These are phyloP conservation scores for Pestalotiopsis sp. DNA, from an alignment of 2,329 filamentous ascomycete genomes.

Conservation along the genomic window DNA sequence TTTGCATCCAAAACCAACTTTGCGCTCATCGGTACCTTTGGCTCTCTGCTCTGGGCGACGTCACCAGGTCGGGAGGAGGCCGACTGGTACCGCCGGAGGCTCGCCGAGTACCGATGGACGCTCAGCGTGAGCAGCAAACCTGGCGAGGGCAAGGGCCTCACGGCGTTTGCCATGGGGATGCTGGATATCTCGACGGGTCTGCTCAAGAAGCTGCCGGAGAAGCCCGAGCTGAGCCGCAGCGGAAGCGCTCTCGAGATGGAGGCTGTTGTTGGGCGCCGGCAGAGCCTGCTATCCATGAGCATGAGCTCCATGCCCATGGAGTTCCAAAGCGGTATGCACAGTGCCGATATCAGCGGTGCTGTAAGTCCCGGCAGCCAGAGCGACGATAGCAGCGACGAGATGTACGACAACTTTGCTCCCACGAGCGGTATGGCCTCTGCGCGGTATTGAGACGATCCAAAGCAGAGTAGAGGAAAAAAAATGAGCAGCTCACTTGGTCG, in stretches of 20 bases:
- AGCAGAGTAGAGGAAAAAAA: background rate
- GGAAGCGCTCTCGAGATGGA: conserved; percentile 53
- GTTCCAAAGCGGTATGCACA: conserved; percentile 46
- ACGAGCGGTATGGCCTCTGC: conserved; percentile 35
- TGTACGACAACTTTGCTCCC: conserved; percentile 50
- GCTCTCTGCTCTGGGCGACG: conserved; percentile 85
- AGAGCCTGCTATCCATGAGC: conserved; percentile 31
- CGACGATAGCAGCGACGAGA: conserved; percentile 56
- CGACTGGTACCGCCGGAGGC: conserved; percentile 83
- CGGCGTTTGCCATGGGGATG: conserved; percentile 77
- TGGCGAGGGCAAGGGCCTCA: conserved; percentile 58
- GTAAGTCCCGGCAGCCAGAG: conserved; percentile 54
- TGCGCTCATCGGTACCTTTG: conserved; percentile 92
- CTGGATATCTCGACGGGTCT: conserved; percentile 72
- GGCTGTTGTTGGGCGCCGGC: conserved; percentile 32
- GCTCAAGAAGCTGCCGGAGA: conserved; percentile 71
- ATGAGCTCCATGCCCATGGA: conserved; percentile 29
- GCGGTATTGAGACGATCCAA: conserved; percentile 24
- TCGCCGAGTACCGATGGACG: conserved; percentile 94
- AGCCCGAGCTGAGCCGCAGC: conserved; percentile 65
- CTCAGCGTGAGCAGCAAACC: conserved; percentile 82
- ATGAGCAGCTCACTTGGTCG: background rate
- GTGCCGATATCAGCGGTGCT: conserved; percentile 50
- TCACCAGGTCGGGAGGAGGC: conserved; percentile 86
- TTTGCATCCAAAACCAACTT: conserved; percentile 90